Base-by-base conservation (phyloP, 805 yeast genomes). In the Candida khao-thaluensis region DNA sequence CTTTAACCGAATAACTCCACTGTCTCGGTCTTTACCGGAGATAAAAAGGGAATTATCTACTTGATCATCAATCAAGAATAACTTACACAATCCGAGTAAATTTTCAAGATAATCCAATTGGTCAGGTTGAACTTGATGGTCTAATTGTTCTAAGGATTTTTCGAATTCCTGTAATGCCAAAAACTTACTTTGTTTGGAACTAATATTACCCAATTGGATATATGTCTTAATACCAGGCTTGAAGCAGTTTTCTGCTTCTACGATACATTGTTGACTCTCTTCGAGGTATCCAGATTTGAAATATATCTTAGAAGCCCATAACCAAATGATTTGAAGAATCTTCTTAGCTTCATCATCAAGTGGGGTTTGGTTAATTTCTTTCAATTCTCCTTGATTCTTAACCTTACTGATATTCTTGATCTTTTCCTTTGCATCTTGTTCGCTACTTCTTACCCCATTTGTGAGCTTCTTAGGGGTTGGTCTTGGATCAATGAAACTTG, bases 231-330 rank as follows among this genome's bases (percentile, higher is more conserved):
- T 60, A 25, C 71, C 74, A 9, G 76, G 71, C 23, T 66, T 64
- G 37, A 52, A 62, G 2, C 72, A 66, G 1, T 68, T 59, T 41
- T 76, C 82, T 1, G 95, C 87, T 57, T 88, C 96, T 6, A 73
- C 70, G 4, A 88, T 71, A 33, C 95, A 82, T 42, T 75, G 79
- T 50, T 79, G 80, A 1, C 90, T 79, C 38, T 87, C 95, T 2
- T 65, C 71, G 1, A 63, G 46, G 27, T 76, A 57, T 1, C 76
- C 80, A 5, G 75, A 70, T 42, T 76, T 74, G 50, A 75, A 63
- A 54, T 86, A 88, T 18, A 87, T 62, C 25, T 73, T 71, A 0
- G 88, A 72, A 0, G 86, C 72, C 76, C 88, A 77, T 35, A 89
- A 56, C 96, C 96, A 89, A 17, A 86, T 53, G 23, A 70, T 69